Evolutionary conservation across 306 rosid genomes (phyloP), one percentile per base, ranked within the genome.

Genomic region (Benincasa hispida): DNA sequence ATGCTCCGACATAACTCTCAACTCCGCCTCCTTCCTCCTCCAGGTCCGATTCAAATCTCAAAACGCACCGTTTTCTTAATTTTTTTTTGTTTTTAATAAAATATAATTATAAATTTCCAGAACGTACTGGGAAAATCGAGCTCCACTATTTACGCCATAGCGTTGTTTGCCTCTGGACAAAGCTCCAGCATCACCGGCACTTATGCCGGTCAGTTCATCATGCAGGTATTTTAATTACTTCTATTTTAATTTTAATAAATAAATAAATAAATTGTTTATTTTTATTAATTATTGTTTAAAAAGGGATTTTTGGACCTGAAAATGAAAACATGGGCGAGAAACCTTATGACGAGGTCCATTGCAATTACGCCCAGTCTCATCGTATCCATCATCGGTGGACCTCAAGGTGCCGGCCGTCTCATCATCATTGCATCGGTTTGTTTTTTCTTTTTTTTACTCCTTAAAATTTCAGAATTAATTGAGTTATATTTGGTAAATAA

Each of bases 151-250:
- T 94, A 94, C 81, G 98, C 95, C 79, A 81, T 91, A 68, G 98
- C 98, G 25, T 25, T 94, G 47, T 81, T 94, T 11, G 97, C 98
- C 76, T 94, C 97, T 10, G 98, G 98, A 25, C 97, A 93, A 76
- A 93, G 98, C 89, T 93, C 98, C 6, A 84, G 93, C 57, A 93
- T 93, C 37, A 91, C 96, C 30, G 97, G 98, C 79, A 94, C 98
- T 53, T 94, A 94, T 83, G 97, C 98, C 32, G 98, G 98, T 13
- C 89, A 87, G 77, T 85, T 47, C 78, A 88, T 94, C 41, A 94
- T 94, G 98, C 95, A 94, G 98, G 98, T 93, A 27, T 12, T 10
- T 9, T 27, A n/a, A 58, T 37, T 66, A 2, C 4, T n/a, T 14
- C 17, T 9, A 27, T 24, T 72, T 25, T 7, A 6, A 5, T 68